These are phyloP conservation scores for Sarcodon aspratus DNA, from an alignment of 768 basidiomycete genomes.

Conservation along the genomic window DNA sequence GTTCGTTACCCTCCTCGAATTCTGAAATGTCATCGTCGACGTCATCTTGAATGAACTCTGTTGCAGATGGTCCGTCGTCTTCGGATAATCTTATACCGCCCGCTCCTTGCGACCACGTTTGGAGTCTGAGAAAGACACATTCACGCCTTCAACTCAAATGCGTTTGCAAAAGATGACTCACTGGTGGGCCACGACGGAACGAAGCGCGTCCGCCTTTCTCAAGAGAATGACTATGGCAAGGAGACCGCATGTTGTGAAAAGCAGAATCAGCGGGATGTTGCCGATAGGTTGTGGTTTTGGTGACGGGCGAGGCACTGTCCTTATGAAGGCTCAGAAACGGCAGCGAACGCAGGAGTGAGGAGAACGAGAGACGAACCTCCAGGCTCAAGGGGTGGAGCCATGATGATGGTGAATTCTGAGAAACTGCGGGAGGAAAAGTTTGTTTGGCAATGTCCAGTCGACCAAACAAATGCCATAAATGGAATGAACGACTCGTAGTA, in stretches of 20 bases:
- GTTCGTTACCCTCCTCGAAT: too few relatives aligned
- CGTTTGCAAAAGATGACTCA: constrained; percentile 17
- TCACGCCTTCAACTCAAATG: neutral
- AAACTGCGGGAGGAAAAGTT: too few relatives aligned
- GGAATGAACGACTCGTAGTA: too few relatives aligned
- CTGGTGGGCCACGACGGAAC: constrained; percentile 53
- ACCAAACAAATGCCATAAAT: too few relatives aligned
- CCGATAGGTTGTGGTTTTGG: constrained; percentile 59
- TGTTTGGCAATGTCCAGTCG: too few relatives aligned
- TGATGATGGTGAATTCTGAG: too few relatives aligned
- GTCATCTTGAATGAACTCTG: constrained; percentile 50
- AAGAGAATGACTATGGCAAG: constrained; percentile 51
- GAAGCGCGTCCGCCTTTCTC: constrained; percentile 44
- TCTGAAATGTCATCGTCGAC: constrained; percentile 28
- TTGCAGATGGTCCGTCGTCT: constrained; percentile 64
- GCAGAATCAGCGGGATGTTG: constrained; percentile 37
- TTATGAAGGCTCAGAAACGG: neutral
- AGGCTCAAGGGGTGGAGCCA: too few relatives aligned
- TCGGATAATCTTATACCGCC: constrained; percentile 57
- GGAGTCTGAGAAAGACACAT: constrained; percentile 30
- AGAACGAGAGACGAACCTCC: too few relatives aligned
- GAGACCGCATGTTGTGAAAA: constrained; percentile 47
- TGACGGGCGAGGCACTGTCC: constrained; percentile 43
- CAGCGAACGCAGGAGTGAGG: too few relatives aligned
- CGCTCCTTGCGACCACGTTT: constrained; percentile 38